Conservation (phyloP, 2,329 filamentous ascomycete genomes). For the Cadophora sp. region DNA sequence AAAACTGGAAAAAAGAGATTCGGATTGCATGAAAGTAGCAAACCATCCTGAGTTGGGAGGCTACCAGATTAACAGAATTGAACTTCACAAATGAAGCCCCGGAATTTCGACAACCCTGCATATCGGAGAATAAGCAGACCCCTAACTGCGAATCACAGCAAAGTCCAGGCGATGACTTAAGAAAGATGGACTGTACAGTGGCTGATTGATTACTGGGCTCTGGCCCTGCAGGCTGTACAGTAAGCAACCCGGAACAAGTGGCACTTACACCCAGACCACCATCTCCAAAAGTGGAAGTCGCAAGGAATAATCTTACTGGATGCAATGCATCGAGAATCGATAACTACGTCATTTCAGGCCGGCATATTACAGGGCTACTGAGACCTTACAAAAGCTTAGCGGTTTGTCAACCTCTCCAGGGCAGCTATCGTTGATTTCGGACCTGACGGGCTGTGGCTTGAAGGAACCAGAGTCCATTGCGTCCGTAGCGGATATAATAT, state of each 20-base stretch:
- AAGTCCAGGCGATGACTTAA: neutral
- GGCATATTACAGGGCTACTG: neutral
- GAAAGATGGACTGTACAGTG: neutral
- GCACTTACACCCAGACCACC: neutral
- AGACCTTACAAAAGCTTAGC: neutral
- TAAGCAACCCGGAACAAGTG: conserved; percentile 4
- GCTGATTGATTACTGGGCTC: conserved; percentile 1
- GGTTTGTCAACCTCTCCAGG: neutral
- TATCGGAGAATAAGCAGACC: neutral
- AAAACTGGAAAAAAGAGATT: neutral
- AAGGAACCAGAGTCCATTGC: too few species aligned
- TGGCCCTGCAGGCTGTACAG: conserved; percentile 1
- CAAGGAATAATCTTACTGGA: neutral
- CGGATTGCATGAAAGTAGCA: too few species aligned
- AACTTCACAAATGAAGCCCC: neutral
- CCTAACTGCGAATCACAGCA: neutral
- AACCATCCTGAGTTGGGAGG: neutral
- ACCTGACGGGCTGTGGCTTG: too few species aligned
- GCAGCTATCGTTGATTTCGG: too few species aligned
- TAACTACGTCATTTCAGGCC: neutral
- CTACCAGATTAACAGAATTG: too few species aligned
- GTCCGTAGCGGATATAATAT: too few species aligned
- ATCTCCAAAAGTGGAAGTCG: neutral
- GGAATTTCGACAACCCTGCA: neutral
- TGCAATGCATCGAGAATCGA: neutral